Conservation (phyloP, 371 early-diverging fungal genomes). For the Lichtheimia hyalospora region DNA sequence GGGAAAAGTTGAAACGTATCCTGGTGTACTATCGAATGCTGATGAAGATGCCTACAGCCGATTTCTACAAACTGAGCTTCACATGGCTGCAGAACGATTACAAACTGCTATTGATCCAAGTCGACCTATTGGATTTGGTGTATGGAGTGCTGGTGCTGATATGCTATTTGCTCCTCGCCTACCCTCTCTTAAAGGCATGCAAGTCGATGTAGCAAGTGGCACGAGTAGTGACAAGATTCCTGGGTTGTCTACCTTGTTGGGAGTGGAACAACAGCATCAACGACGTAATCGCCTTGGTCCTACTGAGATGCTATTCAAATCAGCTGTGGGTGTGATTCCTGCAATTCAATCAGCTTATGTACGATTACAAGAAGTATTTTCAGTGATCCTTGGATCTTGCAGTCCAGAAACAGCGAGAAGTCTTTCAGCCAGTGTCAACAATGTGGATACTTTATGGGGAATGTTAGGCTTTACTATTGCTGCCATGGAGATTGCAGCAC, state of each 20-base stretch:
- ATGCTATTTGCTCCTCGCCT: conserved; percentile 11
- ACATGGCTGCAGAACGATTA: conserved; percentile 21
- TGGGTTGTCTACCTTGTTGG: conserved; percentile 4
- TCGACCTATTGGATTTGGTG: conserved; percentile 6
- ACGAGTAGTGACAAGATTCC: conserved; percentile 4
- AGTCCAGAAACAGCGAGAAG: conserved; percentile 31
- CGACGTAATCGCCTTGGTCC: conserved; percentile 28
- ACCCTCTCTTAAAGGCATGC: conserved; percentile 4
- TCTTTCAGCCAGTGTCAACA: conserved; percentile 35
- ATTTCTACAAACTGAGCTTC: conserved; percentile 39
- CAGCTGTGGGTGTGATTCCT: conserved; percentile 27
- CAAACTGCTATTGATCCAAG: conserved; percentile 22
- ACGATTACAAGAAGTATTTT: conserved; percentile 51
- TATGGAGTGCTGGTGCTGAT: conserved; percentile 13
- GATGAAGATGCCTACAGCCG: conserved; percentile 26
- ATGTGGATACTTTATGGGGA: conserved; percentile 64
- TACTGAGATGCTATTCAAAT: conserved; percentile 28
- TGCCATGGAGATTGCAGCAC: conserved; percentile 64
- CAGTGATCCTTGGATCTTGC: conserved; percentile 48
- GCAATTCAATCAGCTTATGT: conserved; percentile 49
- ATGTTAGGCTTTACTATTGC: conserved; percentile 70
- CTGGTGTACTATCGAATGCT: conserved; percentile 45
- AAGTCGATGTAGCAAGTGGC: not conserved
- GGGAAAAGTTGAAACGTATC: conserved; percentile 55
- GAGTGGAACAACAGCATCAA: conserved; percentile 7